phyloP scores from a whole-genome alignment of 1,284 basidiomycete genomes.

The Exsudoporus floridanus region DNA sequence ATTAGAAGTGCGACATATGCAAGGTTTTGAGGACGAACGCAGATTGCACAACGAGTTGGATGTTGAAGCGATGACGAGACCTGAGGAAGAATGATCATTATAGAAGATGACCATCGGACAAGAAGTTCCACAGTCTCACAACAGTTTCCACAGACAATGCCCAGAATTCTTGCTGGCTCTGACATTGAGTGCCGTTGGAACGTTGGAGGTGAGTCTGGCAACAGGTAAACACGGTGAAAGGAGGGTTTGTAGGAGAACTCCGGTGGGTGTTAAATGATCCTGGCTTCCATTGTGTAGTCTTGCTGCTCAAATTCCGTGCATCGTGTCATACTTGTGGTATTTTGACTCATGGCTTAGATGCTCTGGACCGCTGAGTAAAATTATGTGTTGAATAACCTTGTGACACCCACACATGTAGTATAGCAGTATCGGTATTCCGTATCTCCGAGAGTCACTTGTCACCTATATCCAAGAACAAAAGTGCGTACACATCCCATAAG shows the following conservation, averaged over 20 bases:
- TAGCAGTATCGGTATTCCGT: neutral
- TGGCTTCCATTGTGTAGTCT: neutral
- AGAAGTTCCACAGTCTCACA: constrained; percentile 11
- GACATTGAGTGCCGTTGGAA: constrained; percentile 14
- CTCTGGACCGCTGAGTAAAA: neutral
- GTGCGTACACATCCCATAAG: neutral
- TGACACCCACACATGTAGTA: neutral
- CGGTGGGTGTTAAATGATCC: neutral
- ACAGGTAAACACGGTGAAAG: neutral
- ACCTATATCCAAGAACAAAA: neutral
- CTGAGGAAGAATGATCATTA: constrained; percentile 4
- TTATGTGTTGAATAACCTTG: neutral
- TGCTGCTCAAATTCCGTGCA: neutral
- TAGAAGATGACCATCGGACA: neutral
- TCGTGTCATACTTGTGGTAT: neutral
- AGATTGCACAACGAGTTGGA: constrained; percentile 11
- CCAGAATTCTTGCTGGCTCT: constrained; percentile 4
- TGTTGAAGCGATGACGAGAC: constrained; percentile 11
- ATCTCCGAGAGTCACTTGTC: neutral
- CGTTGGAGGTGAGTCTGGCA: neutral
- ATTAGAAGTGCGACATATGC: neutral
- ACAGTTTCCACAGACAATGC: constrained; percentile 14
- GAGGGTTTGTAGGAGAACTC: neutral
- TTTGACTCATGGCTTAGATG: constrained; percentile 1
- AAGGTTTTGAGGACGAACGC: constrained; percentile 9